Base-by-base conservation (phyloP, 164 flowering plant species). In the Kalanchoe fedtschenkoi region DNA sequence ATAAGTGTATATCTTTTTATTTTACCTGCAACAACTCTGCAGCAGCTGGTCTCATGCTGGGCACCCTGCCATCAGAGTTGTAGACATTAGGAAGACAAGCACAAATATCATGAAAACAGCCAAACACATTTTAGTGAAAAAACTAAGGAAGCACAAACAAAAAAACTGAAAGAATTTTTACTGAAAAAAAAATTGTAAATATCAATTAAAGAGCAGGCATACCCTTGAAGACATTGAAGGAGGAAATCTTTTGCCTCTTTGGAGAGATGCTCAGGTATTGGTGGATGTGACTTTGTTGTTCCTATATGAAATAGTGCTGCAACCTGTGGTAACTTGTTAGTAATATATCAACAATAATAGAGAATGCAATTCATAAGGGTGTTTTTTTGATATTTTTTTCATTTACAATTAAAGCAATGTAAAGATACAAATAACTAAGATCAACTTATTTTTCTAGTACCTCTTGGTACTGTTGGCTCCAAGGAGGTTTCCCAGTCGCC, bases 401-500 rank as follows among this genome's bases (percentile, higher is more conserved):
- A 34, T 56, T 56, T 15, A 58, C 34, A 61, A 33, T 21, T 37
- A 34, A 1, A 41, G 6, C 30, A 60, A 39, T n/a, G n/a, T 34
- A 47, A 5, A 29, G 30, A 10, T 19, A 16, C n/a, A n/a, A 55
- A 15, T 26, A 33, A 41, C 2, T 21, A 60, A 58, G 60, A 33
- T 38, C n/a, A 14, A 17, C 61, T 19, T 44, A 26, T 53, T 7
- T 39, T 28, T 37, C 26, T 10, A 17, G 24, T 68, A 87, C 99
- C 95, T 89, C 97, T 71, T 88, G 91, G 75, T 83, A 89, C 68
- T 89, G 90, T 68, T 90, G 84, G 76, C 99, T 91, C 97, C 97
- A 95, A 57, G 99, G 99, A 72, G 97, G 96, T 69, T 89, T 95
- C 74, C 99, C 99, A 41, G 99, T 95, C 28, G 97, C 96, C 99